phyloP scores from a whole-genome alignment of 2,329 filamentous ascomycete species.

The Blastomyces gilchristii region DNA sequence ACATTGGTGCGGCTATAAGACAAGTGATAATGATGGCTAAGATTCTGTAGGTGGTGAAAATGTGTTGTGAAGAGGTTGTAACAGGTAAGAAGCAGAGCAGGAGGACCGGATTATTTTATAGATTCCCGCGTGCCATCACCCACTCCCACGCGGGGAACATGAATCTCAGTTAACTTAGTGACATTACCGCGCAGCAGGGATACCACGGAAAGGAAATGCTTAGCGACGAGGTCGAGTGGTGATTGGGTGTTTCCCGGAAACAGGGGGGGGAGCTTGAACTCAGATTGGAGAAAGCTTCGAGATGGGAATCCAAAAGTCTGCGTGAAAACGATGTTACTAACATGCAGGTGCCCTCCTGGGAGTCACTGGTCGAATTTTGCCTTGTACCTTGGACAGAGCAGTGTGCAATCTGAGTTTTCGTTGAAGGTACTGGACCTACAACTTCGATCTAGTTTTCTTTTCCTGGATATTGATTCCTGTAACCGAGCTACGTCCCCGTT shows the following conservation, averaged over 20 bases:
- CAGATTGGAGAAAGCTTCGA: not conserved
- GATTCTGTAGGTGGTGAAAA: not conserved
- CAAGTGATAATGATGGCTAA: constrained; percentile 8
- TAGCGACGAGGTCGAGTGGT: not conserved
- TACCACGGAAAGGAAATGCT: constrained; percentile 2
- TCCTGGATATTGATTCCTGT: not conserved
- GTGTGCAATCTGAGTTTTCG: not conserved
- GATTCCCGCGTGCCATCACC: not conserved
- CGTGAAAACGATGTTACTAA: not conserved
- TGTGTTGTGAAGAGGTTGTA: constrained; percentile 6
- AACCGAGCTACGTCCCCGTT: not conserved
- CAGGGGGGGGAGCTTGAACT: not conserved
- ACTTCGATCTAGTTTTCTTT: not conserved
- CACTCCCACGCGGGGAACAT: not conserved
- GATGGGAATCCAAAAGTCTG: not conserved
- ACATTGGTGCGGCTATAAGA: constrained; percentile 1
- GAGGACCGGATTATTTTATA: not conserved
- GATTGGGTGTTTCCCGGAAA: constrained; percentile 1
- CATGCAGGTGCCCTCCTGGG: not conserved
- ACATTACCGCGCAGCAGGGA: not conserved
- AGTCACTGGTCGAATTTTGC: not conserved
- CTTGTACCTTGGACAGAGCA: not conserved
- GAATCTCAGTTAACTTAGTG: not conserved
- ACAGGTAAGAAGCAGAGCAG: no score
- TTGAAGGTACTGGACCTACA: not conserved